These are phyloP conservation scores for Pyricularia sp. DNA, from an alignment of 2,329 filamentous ascomycete species.

Conservation along the genomic window DNA sequence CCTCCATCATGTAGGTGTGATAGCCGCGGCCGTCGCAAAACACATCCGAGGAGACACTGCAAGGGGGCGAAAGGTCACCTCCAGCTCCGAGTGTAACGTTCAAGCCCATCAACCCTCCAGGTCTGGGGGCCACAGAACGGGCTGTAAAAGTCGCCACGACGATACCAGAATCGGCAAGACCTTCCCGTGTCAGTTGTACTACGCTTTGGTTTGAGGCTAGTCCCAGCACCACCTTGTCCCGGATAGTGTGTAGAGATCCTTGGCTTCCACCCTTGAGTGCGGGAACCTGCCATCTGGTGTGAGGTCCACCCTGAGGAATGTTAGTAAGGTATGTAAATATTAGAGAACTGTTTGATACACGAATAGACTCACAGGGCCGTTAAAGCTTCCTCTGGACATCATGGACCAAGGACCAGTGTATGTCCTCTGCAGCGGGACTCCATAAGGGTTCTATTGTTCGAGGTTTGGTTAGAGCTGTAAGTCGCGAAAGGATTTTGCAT, in stretches of 20 bases:
- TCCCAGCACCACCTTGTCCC: conserved; percentile 42
- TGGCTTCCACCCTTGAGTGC: conserved; percentile 35
- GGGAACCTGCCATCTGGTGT: conserved; percentile 42
- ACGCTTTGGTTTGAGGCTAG: conserved; percentile 33
- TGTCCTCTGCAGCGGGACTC: conserved; percentile 30
- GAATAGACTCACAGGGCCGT: conserved; percentile 26
- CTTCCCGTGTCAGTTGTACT: conserved; percentile 32
- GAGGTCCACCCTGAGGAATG: conserved; percentile 31
- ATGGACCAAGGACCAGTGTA: conserved; percentile 45
- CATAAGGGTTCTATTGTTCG: conserved; percentile 36
- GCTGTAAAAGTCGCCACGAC: conserved; percentile 37
- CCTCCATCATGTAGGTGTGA: conserved; percentile 42
- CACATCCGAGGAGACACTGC: conserved; percentile 29
- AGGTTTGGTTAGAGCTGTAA: neutral
- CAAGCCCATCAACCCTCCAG: conserved; percentile 32
- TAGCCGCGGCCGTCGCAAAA: conserved; percentile 42
- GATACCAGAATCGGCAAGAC: conserved; percentile 30
- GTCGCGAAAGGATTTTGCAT: neutral
- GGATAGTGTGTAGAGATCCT: conserved; percentile 41
- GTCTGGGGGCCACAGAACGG: conserved; percentile 30
- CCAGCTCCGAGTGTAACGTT: conserved; percentile 30
- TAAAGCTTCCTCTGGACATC: conserved; percentile 41
- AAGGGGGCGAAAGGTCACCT: conserved; percentile 33
- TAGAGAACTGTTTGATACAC: neutral
- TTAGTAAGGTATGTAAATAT: neutral